phyloP scores from a whole-genome alignment of 306 rosid genomes.

The peach (Prunus persica) region Prunus_persica_NCBIv2 NC_034009.1:12745001-12745500 shows the following conservation, averaged over 20 bases:
- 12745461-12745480: conserved; percentile 26
- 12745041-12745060: too few species aligned
- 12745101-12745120: too few species aligned
- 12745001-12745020: background rate
- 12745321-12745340: too few species aligned
- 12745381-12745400: too few species aligned
- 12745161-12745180: background rate
- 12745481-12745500: conserved; percentile 24
- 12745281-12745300: background rate
- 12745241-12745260: conserved; percentile 20
- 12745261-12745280: conserved; percentile 29
- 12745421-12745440: background rate
- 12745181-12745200: background rate
- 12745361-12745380: too few species aligned
- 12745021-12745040: background rate
- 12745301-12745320: background rate
- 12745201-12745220: conserved; percentile 20
- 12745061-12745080: too few species aligned
- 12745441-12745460: background rate
- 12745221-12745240: conserved; percentile 16
- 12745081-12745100: too few species aligned
- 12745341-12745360: too few species aligned
- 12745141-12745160: background rate
- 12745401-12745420: too few species aligned
- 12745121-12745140: too few species aligned